Percentiles rank a stretch among this genome's conserved stretches.
These are phyloP conservation scores for Neurospora crassa DNA, from an alignment of 2,329 filamentous ascomycete species.

Conservation along the genomic window DNA sequence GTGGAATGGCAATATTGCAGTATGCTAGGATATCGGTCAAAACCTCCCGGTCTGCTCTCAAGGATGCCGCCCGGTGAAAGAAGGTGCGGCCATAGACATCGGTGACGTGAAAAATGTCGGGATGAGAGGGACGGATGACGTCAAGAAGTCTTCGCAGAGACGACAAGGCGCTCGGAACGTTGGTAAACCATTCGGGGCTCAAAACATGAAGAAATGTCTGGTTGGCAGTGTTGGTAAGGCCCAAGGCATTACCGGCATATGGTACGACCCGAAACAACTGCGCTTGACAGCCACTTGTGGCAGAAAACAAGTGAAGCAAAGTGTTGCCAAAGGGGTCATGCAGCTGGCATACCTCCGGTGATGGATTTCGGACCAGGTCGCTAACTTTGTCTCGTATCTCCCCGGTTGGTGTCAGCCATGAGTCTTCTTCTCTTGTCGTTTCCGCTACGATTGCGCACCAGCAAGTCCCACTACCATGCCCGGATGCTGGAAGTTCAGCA, in stretches of 20 bases:
- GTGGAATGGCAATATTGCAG: constrained; percentile 23
- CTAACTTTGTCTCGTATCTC: constrained; percentile 18
- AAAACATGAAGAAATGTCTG: constrained; percentile 42
- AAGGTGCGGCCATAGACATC: constrained; percentile 45
- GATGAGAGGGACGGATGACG: constrained; percentile 18
- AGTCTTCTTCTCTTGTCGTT: constrained; percentile 12
- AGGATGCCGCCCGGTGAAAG: constrained; percentile 34
- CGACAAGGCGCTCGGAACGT: constrained; percentile 15
- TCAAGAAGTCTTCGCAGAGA: constrained; percentile 21
- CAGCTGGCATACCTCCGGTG: constrained; percentile 15
- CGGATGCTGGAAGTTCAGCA: constrained; percentile 19
- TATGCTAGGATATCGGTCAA: constrained; percentile 25
- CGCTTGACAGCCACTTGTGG: constrained; percentile 22
- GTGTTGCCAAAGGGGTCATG: constrained; percentile 39
- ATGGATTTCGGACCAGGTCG: constrained; percentile 7
- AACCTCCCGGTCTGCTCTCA: constrained; percentile 20
- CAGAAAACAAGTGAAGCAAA: constrained; percentile 35
- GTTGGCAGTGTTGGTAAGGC: constrained; percentile 31
- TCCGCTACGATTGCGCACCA: constrained; percentile 25
- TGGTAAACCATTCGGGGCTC: constrained; percentile 24
- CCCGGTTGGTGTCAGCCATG: constrained; percentile 21
- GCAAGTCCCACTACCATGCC: constrained; percentile 19
- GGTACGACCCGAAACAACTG: constrained; percentile 21
- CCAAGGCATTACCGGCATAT: constrained; percentile 12
- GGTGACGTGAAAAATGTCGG: constrained; percentile 24